These are phyloP conservation scores for Diaporthe ilicicola DNA, from an alignment of 2,329 filamentous ascomycete genomes.

Conservation along the genomic window DNA sequence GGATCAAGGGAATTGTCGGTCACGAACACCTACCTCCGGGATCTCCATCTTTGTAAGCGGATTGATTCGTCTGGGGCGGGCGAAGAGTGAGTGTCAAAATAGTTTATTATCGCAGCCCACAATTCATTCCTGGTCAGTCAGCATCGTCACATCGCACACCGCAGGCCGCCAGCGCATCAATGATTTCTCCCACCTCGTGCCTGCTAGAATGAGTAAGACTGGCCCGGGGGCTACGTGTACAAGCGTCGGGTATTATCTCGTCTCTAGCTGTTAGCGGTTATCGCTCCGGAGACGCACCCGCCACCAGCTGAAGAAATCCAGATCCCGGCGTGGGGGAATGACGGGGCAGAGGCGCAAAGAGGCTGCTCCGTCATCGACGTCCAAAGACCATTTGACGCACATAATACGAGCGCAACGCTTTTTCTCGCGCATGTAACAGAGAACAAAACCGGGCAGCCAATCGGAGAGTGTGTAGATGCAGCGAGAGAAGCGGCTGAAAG, in stretches of 20 bases:
- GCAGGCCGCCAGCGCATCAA: too few species aligned
- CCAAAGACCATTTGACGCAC: not conserved
- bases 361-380: not conserved
- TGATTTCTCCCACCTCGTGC: not conserved
- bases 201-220: slow-evolving; percentile 6
- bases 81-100: not conserved
- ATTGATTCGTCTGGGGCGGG: not conserved
- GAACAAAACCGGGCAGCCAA: not conserved
- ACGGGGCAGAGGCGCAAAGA: not conserved
- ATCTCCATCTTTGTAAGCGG: slow-evolving; percentile 12
- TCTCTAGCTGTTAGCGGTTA: slow-evolving; percentile 21
- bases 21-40: not conserved
- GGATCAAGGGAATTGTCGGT: not conserved
- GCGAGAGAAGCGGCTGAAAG: not conserved
- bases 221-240: not conserved
- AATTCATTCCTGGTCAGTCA: slow-evolving; percentile 2
- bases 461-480: not conserved
- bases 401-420: not conserved
- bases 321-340: not conserved
- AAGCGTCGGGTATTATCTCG: not conserved
- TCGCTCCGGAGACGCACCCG: slow-evolving; percentile 2
- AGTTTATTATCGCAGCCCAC: not conserved
- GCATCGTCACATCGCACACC: not conserved
- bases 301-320: slow-evolving; percentile 6
- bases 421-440: not conserved